Percentiles rank a stretch among this genome's conserved stretches.
Evolutionary conservation across 1,284 basidiomycete species (phyloP).

Genomic region (Coniophora puteana): DNA sequence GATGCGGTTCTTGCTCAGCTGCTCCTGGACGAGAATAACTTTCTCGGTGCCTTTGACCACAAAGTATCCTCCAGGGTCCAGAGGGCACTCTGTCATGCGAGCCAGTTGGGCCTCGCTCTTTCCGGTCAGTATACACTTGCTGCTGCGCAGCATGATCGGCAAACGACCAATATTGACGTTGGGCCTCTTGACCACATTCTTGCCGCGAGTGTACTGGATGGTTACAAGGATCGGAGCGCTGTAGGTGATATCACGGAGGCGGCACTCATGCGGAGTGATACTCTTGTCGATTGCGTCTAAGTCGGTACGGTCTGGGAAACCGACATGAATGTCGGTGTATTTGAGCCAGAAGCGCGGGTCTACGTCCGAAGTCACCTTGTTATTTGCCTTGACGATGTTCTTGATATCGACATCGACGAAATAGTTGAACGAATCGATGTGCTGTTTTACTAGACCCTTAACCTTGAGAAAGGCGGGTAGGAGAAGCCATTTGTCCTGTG

Average conservation of each 20-base stretch:
- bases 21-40: conserved; percentile 98
- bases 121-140: conserved; percentile 87
- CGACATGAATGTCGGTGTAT: conserved; percentile 94
- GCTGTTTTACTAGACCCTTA: conserved; percentile 98
- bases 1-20: conserved; percentile 98
- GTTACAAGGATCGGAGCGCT: conserved; percentile 93
- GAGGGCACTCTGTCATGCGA: conserved; percentile 92
- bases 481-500: conserved; percentile 95
- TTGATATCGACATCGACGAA: conserved; percentile 98
- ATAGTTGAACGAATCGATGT: conserved; percentile 99
- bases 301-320: conserved; percentile 88
- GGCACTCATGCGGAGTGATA: conserved; percentile 97
- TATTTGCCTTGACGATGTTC: conserved; percentile 93
- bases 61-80: conserved; percentile 99
- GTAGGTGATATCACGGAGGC: conserved; percentile 95
- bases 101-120: conserved; percentile 82
- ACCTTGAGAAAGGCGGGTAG: conserved; percentile 94
- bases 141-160: conserved; percentile 97
- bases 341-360: conserved; percentile 98
- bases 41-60: conserved; percentile 99
- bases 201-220: conserved; percentile 93
- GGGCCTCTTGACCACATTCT: conserved; percentile 79
- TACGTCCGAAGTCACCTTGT: conserved; percentile 92
- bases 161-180: conserved; percentile 90
- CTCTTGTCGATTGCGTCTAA: conserved; percentile 75